Evolutionary conservation across 768 basidiomycete species (phyloP).

Genomic region (Megacollybia marginata): DNA sequence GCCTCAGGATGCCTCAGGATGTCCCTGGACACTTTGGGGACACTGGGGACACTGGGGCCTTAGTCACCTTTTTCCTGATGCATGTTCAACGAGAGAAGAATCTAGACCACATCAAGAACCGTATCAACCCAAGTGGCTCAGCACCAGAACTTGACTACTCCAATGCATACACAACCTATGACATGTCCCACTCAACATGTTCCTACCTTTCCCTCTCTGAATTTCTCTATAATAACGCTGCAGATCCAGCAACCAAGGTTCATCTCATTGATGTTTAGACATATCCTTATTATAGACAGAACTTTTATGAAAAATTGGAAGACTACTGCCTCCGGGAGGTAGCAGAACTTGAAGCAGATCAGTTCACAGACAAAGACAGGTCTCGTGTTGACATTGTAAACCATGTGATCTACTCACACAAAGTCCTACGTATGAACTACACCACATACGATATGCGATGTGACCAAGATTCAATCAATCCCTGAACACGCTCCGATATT

Average conservation of each 20-base stretch:
- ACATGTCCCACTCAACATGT: conserved; percentile 2
- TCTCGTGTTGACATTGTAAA: neutral
- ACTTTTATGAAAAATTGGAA: neutral
- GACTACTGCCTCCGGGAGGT: neutral
- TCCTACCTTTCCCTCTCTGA: neutral
- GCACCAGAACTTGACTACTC: neutral
- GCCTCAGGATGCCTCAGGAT: too few relatives aligned
- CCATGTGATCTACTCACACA: neutral
- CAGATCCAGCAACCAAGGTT: neutral
- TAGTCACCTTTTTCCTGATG: too few relatives aligned
- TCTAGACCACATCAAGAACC: too few relatives aligned
- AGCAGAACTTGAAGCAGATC: neutral
- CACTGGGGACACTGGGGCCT: too few relatives aligned
- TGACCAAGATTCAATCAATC: conserved; percentile 26
- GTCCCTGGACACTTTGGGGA: too few relatives aligned
- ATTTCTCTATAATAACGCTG: neutral
- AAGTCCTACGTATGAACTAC: conserved; percentile 19
- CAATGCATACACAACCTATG: neutral
- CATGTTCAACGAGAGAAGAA: too few relatives aligned
- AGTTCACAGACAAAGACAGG: neutral
- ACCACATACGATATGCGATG: conserved; percentile 21
- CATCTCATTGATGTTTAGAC: neutral
- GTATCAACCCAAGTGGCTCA: too few relatives aligned
- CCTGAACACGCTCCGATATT: conserved; percentile 19
- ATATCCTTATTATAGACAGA: neutral